A percentile compares a stretch with the other conserved stretches of the same genome.
Evolutionary conservation across 805 yeast genomes (phyloP).

Genomic region (Starmerella stigmatis): DNA sequence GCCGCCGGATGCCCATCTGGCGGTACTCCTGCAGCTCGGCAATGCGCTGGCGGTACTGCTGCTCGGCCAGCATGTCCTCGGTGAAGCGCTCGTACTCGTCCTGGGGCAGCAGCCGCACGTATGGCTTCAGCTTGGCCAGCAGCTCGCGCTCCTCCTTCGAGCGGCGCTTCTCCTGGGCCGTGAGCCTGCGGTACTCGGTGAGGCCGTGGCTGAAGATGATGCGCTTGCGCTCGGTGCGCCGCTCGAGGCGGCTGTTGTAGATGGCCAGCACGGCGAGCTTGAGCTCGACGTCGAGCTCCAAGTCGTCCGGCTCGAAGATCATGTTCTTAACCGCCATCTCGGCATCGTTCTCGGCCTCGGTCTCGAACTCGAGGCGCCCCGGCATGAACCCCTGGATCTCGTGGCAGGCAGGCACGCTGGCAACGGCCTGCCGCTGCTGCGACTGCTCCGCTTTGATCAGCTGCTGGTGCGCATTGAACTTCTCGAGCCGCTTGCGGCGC

Average conservation of each 20-base stretch:
- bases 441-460: constrained; percentile 40
- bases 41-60: constrained; percentile 67
- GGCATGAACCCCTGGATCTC: constrained; percentile 99
- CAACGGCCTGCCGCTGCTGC: constrained; percentile 63
- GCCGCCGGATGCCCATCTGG: constrained; percentile 70
- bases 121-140: constrained; percentile 63
- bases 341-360: constrained; percentile 94
- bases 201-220: constrained; percentile 62
- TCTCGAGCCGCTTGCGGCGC: constrained; percentile 63
- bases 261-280: constrained; percentile 80
- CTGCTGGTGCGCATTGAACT: constrained; percentile 50
- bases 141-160: constrained; percentile 84
- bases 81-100: constrained; percentile 69
- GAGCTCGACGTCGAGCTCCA: constrained; percentile 75
- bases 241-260: constrained; percentile 76
- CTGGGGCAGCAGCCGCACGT: constrained; percentile 67
- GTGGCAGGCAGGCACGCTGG: constrained; percentile 92
- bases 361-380: constrained; percentile 92
- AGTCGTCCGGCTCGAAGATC: constrained; percentile 90
- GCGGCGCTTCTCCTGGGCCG: constrained; percentile 72
- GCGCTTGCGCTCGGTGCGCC: constrained; percentile 89
- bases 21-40: constrained; percentile 92
- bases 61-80: constrained; percentile 64
- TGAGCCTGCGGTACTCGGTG: constrained; percentile 74
- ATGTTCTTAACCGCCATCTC: constrained; percentile 89